Conservation (phyloP, 306 rosid genomes). For the Cajanus cajan region DNA sequence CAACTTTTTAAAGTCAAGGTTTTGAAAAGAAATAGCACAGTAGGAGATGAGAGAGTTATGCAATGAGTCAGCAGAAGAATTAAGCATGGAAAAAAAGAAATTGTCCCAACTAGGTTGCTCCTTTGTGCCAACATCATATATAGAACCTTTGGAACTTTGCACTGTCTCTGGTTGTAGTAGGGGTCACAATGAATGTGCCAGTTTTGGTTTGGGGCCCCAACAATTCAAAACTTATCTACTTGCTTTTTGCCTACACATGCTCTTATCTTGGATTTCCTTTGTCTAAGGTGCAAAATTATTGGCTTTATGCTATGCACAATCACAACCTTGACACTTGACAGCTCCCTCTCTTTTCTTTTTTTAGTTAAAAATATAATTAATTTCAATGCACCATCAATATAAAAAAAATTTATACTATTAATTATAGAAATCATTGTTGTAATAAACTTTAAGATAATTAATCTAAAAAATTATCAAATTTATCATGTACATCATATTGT, state of each 20-base stretch:
- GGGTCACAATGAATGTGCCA: constrained; percentile 44
- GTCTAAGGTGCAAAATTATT: constrained; percentile 25
- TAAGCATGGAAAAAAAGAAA: background rate
- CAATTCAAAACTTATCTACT: constrained; percentile 31
- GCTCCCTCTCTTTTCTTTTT: background rate
- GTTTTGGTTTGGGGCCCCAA: constrained; percentile 28
- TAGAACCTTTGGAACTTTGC: constrained; percentile 6
- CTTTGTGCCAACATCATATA: constrained; percentile 14
- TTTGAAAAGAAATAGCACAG: background rate
- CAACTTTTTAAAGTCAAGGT: constrained; percentile 29
- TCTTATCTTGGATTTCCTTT: constrained; percentile 28
- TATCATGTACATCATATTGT: too few species aligned
- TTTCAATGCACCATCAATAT: too few species aligned
- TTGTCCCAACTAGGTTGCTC: constrained; percentile 19
- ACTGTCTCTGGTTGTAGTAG: constrained; percentile 3
- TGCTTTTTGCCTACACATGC: constrained; percentile 32
- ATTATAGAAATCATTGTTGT: too few species aligned
- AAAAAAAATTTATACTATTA: too few species aligned
- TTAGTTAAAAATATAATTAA: background rate
- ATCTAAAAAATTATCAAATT: too few species aligned
- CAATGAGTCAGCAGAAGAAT: constrained; percentile 42
- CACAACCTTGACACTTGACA: constrained; percentile 22
- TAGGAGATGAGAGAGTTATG: background rate
- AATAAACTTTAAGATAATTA: too few species aligned
- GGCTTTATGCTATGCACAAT: constrained; percentile 17